Evolutionary conservation across 257 asterid species (phyloP).

Genomic region (Osmanthus fragrans): DNA sequence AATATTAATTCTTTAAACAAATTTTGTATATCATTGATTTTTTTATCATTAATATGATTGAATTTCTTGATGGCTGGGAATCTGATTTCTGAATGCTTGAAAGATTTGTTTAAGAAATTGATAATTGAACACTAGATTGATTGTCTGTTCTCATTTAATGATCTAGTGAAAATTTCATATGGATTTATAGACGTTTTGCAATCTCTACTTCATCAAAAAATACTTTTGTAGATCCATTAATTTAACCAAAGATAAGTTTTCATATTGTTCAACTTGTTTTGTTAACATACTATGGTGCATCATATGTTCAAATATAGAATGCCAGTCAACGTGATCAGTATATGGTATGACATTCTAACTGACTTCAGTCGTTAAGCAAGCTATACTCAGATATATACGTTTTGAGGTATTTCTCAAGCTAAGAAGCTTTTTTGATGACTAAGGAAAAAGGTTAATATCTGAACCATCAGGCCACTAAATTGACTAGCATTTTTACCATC

Average conservation of each 20-base stretch:
- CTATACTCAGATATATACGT: not conserved
- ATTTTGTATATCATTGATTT: not conserved
- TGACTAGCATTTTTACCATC: not conserved
- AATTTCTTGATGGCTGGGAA: not conserved
- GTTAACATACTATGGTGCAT: not conserved
- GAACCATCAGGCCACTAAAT: not conserved
- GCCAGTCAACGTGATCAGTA: not conserved
- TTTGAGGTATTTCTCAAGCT: not conserved
- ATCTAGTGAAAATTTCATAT: not conserved
- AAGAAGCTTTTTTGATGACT: not conserved
- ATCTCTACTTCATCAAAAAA: not conserved
- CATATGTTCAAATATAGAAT: not conserved
- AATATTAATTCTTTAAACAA: not conserved
- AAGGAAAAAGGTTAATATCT: not conserved
- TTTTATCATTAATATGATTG: not conserved
- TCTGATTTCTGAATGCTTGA: not conserved
- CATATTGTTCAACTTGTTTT: not conserved
- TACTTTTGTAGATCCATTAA: not conserved
- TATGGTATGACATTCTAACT: not conserved
- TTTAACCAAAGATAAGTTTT: not conserved
- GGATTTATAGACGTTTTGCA: not conserved
- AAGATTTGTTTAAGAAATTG: not conserved
- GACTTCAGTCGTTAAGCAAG: not conserved
- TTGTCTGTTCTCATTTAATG: not conserved
- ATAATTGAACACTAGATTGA: not conserved